Conservation (phyloP, 2,329 filamentous ascomycete genomes). For the Elsinoe perseae region DNA sequence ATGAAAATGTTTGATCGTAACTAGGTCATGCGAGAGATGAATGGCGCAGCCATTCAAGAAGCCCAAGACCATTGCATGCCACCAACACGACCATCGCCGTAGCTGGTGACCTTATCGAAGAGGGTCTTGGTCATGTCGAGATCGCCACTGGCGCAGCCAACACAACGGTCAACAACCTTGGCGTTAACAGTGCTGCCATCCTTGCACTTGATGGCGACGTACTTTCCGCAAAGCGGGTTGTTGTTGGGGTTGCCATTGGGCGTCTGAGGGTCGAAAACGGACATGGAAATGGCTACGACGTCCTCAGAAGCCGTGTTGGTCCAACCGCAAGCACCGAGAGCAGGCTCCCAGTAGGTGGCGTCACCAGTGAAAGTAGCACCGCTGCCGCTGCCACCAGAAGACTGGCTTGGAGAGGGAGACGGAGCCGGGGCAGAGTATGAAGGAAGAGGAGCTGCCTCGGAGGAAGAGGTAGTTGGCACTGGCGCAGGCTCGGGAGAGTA, state of each 20-base stretch:
- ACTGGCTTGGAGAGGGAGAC: slow-evolving; percentile 20
- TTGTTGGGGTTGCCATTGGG: slow-evolving; percentile 44
- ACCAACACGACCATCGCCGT: slow-evolving; percentile 34
- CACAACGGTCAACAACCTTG: slow-evolving; percentile 66
- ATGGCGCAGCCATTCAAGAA: slow-evolving; percentile 19
- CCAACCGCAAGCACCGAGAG: slow-evolving; percentile 60
- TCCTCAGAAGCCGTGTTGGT: slow-evolving; percentile 50
- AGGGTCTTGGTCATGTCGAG: slow-evolving; percentile 52
- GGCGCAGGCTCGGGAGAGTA: slow-evolving; percentile 2
- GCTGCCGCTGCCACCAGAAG: slow-evolving; percentile 17
- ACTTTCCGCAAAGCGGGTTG: slow-evolving; percentile 64
- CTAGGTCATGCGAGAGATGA: background rate
- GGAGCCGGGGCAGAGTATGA: slow-evolving; percentile 17
- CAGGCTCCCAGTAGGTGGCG: slow-evolving; percentile 66
- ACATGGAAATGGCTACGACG: slow-evolving; percentile 61
- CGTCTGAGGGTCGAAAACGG: slow-evolving; percentile 51
- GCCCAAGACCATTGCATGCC: slow-evolving; percentile 38
- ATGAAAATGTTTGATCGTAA: slow-evolving; percentile 12
- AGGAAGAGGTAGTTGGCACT: slow-evolving; percentile 21
- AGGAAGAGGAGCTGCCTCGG: slow-evolving; percentile 15
- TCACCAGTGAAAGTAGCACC: slow-evolving; percentile 48
- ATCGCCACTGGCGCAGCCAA: slow-evolving; percentile 50
- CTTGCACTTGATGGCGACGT: slow-evolving; percentile 51
- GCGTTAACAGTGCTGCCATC: slow-evolving; percentile 53
- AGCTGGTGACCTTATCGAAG: slow-evolving; percentile 31